Conservation (phyloP, 2,329 filamentous ascomycete species). For the Juglanconis juglandina region DNA sequence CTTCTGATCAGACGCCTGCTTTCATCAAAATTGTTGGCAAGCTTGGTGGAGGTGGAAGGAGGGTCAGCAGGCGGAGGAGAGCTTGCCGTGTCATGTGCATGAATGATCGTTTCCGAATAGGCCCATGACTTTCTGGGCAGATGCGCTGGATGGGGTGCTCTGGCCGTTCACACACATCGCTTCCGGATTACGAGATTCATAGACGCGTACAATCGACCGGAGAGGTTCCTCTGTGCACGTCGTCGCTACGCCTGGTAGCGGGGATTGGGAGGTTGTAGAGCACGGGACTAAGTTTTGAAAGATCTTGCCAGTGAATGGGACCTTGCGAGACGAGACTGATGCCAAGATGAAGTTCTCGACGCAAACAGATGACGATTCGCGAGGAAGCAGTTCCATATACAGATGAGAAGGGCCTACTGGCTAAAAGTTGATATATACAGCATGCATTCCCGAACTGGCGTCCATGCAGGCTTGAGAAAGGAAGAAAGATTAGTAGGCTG, state of each 20-base stretch:
- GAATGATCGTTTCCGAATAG: conserved; percentile 54
- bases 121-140: conserved; percentile 58
- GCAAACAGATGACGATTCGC: no score
- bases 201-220: no score
- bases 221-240: conserved; percentile 19
- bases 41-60: no score
- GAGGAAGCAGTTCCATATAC: no score
- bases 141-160: conserved; percentile 57
- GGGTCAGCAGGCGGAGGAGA: no score
- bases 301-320: neutral
- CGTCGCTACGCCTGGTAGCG: conserved; percentile 24
- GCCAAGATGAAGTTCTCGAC: no score
- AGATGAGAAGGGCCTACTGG: neutral
- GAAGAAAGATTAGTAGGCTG: neutral
- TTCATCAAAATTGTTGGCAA: no score
- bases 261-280: conserved; percentile 29
- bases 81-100: conserved; percentile 28
- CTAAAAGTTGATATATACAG: neutral
- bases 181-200: conserved; percentile 34
- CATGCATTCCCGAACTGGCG: neutral
- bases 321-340: no score
- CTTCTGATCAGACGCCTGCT: no score
- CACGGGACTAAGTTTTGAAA: conserved; percentile 26
- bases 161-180: conserved; percentile 55
- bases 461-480: neutral